These are phyloP conservation scores for Moesziomyces parantarcticus DNA, from an alignment of 1,284 basidiomycete genomes.

Conservation along the genomic window DNA sequence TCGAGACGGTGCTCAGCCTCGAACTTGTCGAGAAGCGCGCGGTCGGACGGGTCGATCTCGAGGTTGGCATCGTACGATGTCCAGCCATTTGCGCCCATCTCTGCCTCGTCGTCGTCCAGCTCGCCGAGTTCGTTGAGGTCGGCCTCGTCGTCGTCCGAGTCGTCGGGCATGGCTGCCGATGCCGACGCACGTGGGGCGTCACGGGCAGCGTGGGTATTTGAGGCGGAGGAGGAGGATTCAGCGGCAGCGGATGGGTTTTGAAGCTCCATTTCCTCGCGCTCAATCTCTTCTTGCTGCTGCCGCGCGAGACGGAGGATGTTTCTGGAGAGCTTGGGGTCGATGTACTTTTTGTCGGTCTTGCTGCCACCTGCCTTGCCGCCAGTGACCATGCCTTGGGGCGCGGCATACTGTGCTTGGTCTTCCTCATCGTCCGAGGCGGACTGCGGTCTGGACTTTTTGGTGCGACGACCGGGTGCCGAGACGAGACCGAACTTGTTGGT, in stretches of 20 bases:
- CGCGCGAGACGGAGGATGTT: slow-evolving; percentile 92
- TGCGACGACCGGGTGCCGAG: slow-evolving; percentile 45
- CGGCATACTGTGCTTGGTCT: slow-evolving; percentile 30
- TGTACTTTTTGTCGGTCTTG: slow-evolving; percentile 52
- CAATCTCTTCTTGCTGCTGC: slow-evolving; percentile 88
- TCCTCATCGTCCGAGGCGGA: slow-evolving; percentile 35
- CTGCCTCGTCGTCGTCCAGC: slow-evolving; percentile 57
- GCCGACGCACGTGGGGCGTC: slow-evolving; percentile 57
- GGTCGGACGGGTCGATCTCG: slow-evolving; percentile 64
- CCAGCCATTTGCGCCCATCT: slow-evolving; percentile 58
- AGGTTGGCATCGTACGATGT: slow-evolving; percentile 56
- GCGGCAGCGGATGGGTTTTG: slow-evolving; percentile 30
- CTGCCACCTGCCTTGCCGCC: slow-evolving; percentile 50
- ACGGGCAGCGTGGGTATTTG: slow-evolving; percentile 62
- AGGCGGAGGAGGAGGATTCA: slow-evolving; percentile 37
- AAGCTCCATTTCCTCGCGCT: slow-evolving; percentile 61
- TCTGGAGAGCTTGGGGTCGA: slow-evolving; percentile 77
- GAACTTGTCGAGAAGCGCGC: slow-evolving; percentile 60
- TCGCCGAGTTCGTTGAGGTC: slow-evolving; percentile 61
- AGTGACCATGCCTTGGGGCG: slow-evolving; percentile 48
- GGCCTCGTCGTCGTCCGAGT: slow-evolving; percentile 59
- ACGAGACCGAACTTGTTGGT: slow-evolving; percentile 52
- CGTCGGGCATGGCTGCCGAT: slow-evolving; percentile 69
- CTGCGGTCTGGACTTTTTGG: slow-evolving; percentile 30
- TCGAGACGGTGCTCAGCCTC: slow-evolving; percentile 46